These are phyloP conservation scores for Penicillium decumbens DNA, from an alignment of 2,329 filamentous ascomycete genomes.

Conservation along the genomic window DNA sequence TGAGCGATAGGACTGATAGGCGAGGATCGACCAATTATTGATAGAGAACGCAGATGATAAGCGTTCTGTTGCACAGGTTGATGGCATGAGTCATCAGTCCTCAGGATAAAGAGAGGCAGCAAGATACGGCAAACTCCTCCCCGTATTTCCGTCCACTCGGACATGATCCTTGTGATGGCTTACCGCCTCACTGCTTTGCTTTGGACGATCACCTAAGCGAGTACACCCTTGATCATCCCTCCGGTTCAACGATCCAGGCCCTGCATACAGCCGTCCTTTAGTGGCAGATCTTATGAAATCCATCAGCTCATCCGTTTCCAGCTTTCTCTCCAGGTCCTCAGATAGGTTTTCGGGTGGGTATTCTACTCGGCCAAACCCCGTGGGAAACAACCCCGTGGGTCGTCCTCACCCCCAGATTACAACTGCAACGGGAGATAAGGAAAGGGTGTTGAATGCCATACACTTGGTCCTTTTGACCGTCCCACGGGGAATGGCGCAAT, in stretches of 20 bases:
- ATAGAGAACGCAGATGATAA: conserved; percentile 1
- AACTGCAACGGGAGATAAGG: not conserved
- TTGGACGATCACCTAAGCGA: not conserved
- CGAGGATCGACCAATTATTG: conserved; percentile 19
- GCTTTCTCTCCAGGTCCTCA: not conserved
- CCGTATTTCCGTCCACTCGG: conserved; percentile 1
- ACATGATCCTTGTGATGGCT: conserved; percentile 1
- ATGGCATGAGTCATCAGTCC: not conserved
- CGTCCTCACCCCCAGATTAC: not conserved
- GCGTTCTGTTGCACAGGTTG: conserved; percentile 9
- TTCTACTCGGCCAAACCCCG: not conserved
- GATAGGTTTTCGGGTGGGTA: no score
- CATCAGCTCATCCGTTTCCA: no score
- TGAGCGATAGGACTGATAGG: conserved; percentile 16
- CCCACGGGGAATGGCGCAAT: conserved; percentile 22
- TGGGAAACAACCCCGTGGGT: not conserved
- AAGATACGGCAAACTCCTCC: conserved; percentile 12
- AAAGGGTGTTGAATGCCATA: not conserved
- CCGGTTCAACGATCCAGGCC: conserved; percentile 3
- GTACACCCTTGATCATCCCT: not conserved
- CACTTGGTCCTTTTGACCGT: not conserved
- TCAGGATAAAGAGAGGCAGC: conserved; percentile 17
- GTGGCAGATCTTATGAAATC: conserved; percentile 18
- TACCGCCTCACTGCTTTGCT: not conserved
- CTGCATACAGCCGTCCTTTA: conserved; percentile 18